Percentiles rank a stretch among this genome's conserved stretches.
phyloP scores from a whole-genome alignment of 257 asterid genomes.

The Striga asiatica region DNA sequence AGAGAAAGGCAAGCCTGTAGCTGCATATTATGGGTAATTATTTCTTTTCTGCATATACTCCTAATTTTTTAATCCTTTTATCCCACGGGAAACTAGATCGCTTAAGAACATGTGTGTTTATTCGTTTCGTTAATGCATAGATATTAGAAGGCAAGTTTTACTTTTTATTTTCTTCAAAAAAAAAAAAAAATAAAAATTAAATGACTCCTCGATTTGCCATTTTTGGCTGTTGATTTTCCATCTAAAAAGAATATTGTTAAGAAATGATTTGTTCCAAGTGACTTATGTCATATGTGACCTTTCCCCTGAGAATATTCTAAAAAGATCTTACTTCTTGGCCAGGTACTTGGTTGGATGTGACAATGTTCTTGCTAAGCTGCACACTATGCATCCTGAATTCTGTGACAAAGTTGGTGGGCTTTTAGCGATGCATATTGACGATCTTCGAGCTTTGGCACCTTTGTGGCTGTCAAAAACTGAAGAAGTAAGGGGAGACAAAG shows the following conservation, averaged over 20 bases:
- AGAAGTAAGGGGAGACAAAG: conserved; percentile 81
- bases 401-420: conserved; percentile 98
- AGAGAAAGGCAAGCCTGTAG: conserved; percentile 85
- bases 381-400: conserved; percentile 77
- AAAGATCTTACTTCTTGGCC: conserved; percentile 15
- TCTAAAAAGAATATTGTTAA: no score
- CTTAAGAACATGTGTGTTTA: no score
- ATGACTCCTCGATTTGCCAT: background rate
- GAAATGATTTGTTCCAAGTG: no score
- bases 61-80: background rate
- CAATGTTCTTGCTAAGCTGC: conserved; percentile 73
- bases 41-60: background rate
- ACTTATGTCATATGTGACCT: no score
- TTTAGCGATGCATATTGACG: conserved; percentile 91
- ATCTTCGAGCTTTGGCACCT: conserved; percentile 89
- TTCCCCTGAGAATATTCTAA: background rate
- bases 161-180: no score
- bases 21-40: conserved; percentile 91
- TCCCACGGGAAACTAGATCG: no score
- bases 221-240: background rate
- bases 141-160: background rate
- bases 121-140: background rate
- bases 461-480: conserved; percentile 85
- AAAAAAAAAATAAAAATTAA: background rate
- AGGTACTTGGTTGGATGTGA: conserved; percentile 94